Conservation (phyloP, 768 basidiomycete species). For the Boletus pseudo-olivaceus region DNA sequence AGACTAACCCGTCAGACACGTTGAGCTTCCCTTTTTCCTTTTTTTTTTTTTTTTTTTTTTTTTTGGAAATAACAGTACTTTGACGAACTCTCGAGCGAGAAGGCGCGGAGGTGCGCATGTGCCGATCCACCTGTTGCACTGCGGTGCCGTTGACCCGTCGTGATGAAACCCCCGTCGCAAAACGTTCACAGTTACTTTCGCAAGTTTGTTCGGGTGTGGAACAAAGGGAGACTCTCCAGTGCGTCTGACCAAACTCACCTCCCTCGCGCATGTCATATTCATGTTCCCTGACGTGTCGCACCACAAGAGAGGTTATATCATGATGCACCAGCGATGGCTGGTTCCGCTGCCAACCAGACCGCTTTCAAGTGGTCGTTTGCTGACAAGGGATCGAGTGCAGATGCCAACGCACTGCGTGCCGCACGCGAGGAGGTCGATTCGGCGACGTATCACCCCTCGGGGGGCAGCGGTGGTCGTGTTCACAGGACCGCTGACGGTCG, state of each 20-base stretch:
- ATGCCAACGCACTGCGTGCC: constrained; percentile 55
- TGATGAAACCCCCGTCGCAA: constrained; percentile 10
- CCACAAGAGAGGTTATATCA: constrained; percentile 53
- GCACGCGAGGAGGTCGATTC: constrained; percentile 58
- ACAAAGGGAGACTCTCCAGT: constrained; percentile 72
- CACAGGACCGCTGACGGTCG: not conserved
- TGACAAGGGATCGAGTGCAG: constrained; percentile 55
- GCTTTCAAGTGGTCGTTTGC: constrained; percentile 89
- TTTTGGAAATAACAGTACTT: constrained; percentile 36
- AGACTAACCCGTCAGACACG: not conserved
- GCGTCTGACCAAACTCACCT: not conserved
- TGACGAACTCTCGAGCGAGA: constrained; percentile 47
- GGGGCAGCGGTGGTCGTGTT: not conserved
- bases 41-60: no score
- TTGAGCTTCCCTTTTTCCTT: constrained; percentile 28
- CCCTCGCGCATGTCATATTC: not conserved
- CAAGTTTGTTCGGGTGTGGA: constrained; percentile 93
- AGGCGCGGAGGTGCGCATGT: not conserved
- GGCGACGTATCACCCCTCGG: constrained; percentile 35
- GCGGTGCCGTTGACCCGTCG: constrained; percentile 31
- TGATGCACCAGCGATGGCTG: constrained; percentile 53
- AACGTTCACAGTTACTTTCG: constrained; percentile 67
- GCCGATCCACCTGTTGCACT: not conserved
- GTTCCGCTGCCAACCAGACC: constrained; percentile 66
- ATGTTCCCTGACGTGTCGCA: not conserved